These are phyloP conservation scores for Castanea sativa DNA, from an alignment of 306 rosid species.

Conservation along the genomic window DNA sequence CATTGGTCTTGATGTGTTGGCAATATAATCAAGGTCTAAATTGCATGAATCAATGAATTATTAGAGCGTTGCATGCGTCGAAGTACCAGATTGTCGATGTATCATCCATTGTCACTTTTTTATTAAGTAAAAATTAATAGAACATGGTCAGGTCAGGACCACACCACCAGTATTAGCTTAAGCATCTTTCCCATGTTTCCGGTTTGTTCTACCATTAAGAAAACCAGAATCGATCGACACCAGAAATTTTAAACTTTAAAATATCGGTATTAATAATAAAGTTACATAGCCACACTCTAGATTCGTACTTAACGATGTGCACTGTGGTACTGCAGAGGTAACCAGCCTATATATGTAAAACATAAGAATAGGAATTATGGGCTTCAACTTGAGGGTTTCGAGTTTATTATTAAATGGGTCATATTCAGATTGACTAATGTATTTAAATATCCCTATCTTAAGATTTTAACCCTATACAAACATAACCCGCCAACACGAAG, in stretches of 20 bases:
- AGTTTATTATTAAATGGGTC: too few species aligned
- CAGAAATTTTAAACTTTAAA: neutral
- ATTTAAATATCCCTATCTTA: too few species aligned
- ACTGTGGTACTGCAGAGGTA: neutral
- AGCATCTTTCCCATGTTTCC: conserved; percentile 37
- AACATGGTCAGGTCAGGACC: conserved; percentile 19
- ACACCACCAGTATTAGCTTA: conserved; percentile 24
- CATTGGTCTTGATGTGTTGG: conserved; percentile 20
- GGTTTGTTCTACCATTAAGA: conserved; percentile 24
- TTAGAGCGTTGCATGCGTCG: conserved; percentile 38
- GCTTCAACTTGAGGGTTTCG: too few species aligned
- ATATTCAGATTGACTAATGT: too few species aligned
- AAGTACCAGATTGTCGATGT: conserved; percentile 13
- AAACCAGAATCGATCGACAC: neutral
- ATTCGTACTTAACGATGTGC: neutral
- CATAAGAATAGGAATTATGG: too few species aligned
- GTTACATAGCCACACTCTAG: neutral
- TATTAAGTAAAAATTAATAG: neutral
- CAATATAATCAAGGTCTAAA: neutral
- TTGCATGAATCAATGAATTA: conserved; percentile 23
- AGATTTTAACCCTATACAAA: too few species aligned
- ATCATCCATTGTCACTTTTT: neutral
- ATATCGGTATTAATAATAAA: conserved; percentile 5
- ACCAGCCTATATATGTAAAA: too few species aligned
- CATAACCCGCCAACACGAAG: too few species aligned